These are phyloP conservation scores for Dioscorea alata DNA, from an alignment of 106 monocot genomes.

Conservation along the genomic window DNA sequence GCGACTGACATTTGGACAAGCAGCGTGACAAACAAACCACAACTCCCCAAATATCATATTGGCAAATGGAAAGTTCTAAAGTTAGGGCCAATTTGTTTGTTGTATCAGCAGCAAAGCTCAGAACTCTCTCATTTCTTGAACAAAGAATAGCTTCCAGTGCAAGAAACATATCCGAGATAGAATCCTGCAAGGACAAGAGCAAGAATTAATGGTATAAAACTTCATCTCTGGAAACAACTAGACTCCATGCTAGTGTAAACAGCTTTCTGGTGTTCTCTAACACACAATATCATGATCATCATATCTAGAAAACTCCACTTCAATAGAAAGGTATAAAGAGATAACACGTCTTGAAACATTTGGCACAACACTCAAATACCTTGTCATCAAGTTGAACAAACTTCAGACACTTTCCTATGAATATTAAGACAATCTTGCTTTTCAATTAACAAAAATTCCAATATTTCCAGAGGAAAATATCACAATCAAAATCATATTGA, in stretches of 20 bases:
- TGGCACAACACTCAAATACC: background rate
- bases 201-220: background rate
- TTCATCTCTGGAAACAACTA: background rate
- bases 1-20: slow-evolving; percentile 26
- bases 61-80: slow-evolving; percentile 40
- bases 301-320: background rate
- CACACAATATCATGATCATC: background rate
- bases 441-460: background rate
- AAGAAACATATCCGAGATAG: slow-evolving; percentile 59
- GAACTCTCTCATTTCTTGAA: slow-evolving; percentile 45
- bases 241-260: background rate
- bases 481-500: background rate
- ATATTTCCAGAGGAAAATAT: background rate
- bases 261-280: background rate
- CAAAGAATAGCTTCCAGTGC: slow-evolving; percentile 71
- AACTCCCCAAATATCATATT: slow-evolving; percentile 48
- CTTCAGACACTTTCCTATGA: too few relatives aligned
- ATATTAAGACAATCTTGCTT: too few relatives aligned
- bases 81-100: slow-evolving; percentile 34
- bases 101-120: slow-evolving; percentile 32
- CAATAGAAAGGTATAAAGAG: background rate
- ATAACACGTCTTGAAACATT: background rate
- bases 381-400: too few relatives aligned
- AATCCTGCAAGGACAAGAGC: slow-evolving; percentile 38
- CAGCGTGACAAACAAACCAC: slow-evolving; percentile 37